Percentiles rank a stretch among this genome's conserved stretches.
Conservation (phyloP, 1,284 basidiomycete species). For the Tylopilus orsonianus region DNA sequence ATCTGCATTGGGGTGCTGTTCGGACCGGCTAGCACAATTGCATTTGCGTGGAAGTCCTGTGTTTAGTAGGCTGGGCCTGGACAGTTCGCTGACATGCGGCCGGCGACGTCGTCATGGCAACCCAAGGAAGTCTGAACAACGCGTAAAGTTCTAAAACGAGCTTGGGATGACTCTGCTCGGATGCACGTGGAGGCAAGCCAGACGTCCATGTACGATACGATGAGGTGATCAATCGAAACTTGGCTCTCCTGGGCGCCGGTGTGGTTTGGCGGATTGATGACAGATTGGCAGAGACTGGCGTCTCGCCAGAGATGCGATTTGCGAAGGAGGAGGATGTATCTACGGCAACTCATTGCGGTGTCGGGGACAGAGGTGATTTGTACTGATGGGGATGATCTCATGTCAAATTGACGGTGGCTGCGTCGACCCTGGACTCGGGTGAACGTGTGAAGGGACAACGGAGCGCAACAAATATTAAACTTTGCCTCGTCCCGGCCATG, state of each 20-base stretch:
- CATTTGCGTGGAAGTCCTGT: background rate
- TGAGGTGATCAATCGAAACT: no score
- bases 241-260: no score
- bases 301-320: background rate
- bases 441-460: slow-evolving; percentile 15
- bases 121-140: background rate
- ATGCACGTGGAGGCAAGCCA: background rate
- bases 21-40: background rate
- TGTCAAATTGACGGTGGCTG: slow-evolving; percentile 10
- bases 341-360: slow-evolving; percentile 23
- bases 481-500: slow-evolving; percentile 11
- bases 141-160: slow-evolving; percentile 1
- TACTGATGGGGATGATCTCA: slow-evolving; percentile 1
- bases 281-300: no score
- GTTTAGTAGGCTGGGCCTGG: background rate
- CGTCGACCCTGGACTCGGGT: slow-evolving; percentile 18
- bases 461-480: slow-evolving; percentile 19
- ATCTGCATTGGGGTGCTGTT: background rate
- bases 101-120: slow-evolving; percentile 9
- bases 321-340: background rate
- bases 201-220: background rate
- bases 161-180: background rate
- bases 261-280: no score
- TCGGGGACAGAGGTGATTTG: background rate
- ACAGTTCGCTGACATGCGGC: background rate